Conservation (phyloP, 2,329 filamentous ascomycete species). For the Verticillium tricorpus region DNA sequence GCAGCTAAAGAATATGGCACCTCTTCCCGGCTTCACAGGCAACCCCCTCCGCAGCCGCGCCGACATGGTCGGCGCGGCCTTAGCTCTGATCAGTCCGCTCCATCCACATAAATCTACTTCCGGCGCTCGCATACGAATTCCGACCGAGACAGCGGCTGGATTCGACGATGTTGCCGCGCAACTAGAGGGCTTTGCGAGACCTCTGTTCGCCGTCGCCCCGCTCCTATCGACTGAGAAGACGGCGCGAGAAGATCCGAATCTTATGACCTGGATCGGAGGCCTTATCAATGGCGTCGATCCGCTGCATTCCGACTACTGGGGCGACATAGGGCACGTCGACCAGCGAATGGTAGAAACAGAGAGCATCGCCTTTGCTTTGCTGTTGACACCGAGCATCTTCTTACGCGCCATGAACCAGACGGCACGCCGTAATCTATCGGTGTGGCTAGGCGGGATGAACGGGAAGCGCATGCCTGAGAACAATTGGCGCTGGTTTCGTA, state of each 20-base stretch:
- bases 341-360: conserved; percentile 6
- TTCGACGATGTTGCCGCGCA: conserved; percentile 31
- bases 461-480: conserved; percentile 32
- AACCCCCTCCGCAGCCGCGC: conserved; percentile 23
- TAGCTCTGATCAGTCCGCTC: conserved; percentile 20
- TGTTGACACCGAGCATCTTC: not conserved
- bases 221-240: conserved; percentile 18
- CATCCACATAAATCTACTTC: conserved; percentile 20
- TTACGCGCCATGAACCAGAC: conserved; percentile 34
- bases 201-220: conserved; percentile 15
- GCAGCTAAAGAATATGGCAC: conserved; percentile 15
- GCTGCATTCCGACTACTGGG: conserved; percentile 4
- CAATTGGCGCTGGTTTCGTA: conserved; percentile 42
- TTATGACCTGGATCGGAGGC: not conserved
- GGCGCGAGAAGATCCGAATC: not conserved
- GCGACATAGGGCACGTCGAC: conserved; percentile 1
- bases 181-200: conserved; percentile 29
- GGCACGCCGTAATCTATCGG: conserved; percentile 59
- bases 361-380: conserved; percentile 2
- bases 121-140: conserved; percentile 23
- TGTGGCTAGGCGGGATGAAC: conserved; percentile 35
- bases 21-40: conserved; percentile 24
- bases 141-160: conserved; percentile 22
- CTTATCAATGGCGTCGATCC: not conserved
- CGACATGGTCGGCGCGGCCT: conserved; percentile 21